Percentiles rank a stretch among this genome's conserved stretches.
phyloP scores from a whole-genome alignment of 257 asterid species.

The Coffea eugenioides region DNA sequence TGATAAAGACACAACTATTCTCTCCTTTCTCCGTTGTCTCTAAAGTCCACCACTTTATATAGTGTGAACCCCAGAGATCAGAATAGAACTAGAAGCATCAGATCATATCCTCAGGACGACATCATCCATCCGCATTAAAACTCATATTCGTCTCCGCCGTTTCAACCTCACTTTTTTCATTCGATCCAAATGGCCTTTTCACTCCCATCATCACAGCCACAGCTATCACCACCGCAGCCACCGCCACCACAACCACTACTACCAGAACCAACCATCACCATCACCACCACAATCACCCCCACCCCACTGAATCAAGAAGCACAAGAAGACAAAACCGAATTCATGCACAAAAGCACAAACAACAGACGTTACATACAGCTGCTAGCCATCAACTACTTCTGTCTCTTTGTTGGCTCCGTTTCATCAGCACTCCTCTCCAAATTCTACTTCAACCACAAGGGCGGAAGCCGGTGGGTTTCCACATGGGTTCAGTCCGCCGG shows the following conservation, averaged over 20 bases:
- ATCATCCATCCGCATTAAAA: slow-evolving; percentile 4
- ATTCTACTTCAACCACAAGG: slow-evolving; percentile 69
- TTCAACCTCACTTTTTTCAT: slow-evolving; percentile 1
- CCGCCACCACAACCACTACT: not conserved
- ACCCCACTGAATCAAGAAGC: too few species aligned
- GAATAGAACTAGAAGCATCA: slow-evolving; percentile 1
- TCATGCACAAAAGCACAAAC: not conserved
- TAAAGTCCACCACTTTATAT: not conserved
- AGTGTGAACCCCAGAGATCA: not conserved
- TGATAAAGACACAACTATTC: not conserved
- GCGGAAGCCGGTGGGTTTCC: slow-evolving; percentile 64
- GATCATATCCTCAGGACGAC: not conserved
- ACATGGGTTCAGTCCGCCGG: slow-evolving; percentile 78
- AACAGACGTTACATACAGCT: slow-evolving; percentile 35
- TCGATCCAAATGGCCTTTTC: not conserved
- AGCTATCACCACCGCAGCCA: not conserved
- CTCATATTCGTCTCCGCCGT: slow-evolving; percentile 14
- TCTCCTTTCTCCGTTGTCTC: not conserved
- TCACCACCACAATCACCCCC: not conserved
- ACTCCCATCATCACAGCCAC: not conserved
- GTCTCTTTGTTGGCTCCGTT: slow-evolving; percentile 49
- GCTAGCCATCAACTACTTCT: slow-evolving; percentile 35
- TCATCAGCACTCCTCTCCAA: slow-evolving; percentile 51
- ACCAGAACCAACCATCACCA: not conserved
- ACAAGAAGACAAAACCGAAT: not conserved